Conservation (phyloP, 306 rosid genomes). For the Pueraria montana region DNA sequence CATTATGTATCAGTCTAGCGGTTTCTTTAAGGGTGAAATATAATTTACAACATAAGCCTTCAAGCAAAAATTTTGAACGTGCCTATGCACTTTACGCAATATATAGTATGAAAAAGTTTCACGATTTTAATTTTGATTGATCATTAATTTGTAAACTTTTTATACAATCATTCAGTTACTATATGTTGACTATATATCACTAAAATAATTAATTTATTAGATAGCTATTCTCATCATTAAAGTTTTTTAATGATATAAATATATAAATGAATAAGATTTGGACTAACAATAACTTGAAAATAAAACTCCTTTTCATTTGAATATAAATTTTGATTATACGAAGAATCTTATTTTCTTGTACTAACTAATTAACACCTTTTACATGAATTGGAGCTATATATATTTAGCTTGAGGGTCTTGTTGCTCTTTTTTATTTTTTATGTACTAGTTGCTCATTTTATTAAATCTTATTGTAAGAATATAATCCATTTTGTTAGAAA, state of each 20-base stretch:
- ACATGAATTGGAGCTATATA: not conserved
- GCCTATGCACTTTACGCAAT: not conserved
- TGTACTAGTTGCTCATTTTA: not conserved
- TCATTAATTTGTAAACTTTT: not conserved
- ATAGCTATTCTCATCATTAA: constrained; percentile 1
- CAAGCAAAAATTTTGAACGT: not conserved
- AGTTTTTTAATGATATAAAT: not conserved
- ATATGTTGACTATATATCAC: not conserved
- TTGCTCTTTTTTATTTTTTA: not conserved
- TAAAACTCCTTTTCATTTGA: not conserved
- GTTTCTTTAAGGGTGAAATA: not conserved
- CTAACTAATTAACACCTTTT: not conserved
- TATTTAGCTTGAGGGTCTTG: not conserved
- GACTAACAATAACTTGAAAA: not conserved
- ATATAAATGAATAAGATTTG: not conserved
- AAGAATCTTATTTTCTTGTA: not conserved
- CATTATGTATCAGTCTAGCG: not conserved
- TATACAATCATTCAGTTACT: not conserved
- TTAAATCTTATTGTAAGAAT: not conserved
- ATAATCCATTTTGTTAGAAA: not conserved
- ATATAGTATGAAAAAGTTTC: not conserved
- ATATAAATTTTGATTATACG: not conserved
- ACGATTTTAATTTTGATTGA: not conserved
- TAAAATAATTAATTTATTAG: not conserved
- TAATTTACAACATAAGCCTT: not conserved